A percentile compares a stretch with the other conserved stretches of the same genome.
Conservation (phyloP, 2,329 filamentous ascomycete genomes). For the Aureobasidium sp. region DNA sequence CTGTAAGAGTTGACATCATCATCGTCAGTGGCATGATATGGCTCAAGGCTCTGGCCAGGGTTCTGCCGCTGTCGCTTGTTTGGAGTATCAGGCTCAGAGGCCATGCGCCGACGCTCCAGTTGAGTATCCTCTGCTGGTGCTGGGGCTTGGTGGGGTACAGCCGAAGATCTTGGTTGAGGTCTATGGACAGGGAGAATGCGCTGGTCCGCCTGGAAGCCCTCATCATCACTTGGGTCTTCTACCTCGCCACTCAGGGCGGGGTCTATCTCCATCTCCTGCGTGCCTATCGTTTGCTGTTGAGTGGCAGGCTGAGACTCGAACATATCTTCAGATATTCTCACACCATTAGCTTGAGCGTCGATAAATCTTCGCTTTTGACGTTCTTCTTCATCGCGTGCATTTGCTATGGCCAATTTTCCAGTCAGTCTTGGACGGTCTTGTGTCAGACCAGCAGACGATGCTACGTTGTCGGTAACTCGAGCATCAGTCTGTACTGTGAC, state of each 20-base stretch:
- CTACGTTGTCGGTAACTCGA: background rate
- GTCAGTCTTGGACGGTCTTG: background rate
- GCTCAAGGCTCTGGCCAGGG: slow-evolving; percentile 23
- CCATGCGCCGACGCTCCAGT: background rate
- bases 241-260: slow-evolving; percentile 12
- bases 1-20: slow-evolving; percentile 10
- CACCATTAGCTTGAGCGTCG: slow-evolving; percentile 31
- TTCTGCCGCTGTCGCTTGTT: slow-evolving; percentile 23
- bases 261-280: background rate
- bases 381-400: background rate
- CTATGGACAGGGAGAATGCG: slow-evolving; percentile 22
- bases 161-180: background rate
- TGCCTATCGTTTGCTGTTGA: background rate
- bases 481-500: background rate
- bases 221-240: slow-evolving; percentile 29
- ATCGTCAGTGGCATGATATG: slow-evolving; percentile 17
- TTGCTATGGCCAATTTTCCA: background rate
- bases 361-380: slow-evolving; percentile 24
- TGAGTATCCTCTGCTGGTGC: background rate
- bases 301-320: background rate
- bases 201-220: slow-evolving; percentile 35
- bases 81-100: background rate
- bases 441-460: background rate
- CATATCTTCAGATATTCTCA: slow-evolving; percentile 20
- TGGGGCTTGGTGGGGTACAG: background rate